Evolutionary conservation across 225 moss, liverwort and hornwort genomes (phyloP), one percentile per base, ranked within the genome.

Genomic region (Rhytidiadelphus loreus): DNA sequence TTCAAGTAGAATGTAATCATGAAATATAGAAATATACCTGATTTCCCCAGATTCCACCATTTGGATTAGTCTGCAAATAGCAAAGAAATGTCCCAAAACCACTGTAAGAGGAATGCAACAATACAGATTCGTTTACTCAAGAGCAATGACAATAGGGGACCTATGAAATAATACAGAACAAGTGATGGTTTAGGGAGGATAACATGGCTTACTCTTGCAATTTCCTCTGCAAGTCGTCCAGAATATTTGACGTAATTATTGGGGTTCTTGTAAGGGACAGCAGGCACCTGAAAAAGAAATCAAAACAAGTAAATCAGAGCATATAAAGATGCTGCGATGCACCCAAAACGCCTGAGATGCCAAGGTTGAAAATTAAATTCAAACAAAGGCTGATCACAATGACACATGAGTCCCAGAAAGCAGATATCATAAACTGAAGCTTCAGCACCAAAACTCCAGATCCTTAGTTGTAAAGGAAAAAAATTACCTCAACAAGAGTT

Each of bases 211-310:
- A 94, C 94, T 90, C 93, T 95, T 70, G 97, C 96, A 91, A 97
- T 88, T 77, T 92, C 90, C 86, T 95, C 96, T 30, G 98, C 98
- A 89, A 98, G 93, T 62, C 95, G 91, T 88, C 98, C 96, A 87
- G 98, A 98, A 86, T 97, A 98, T 90, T 94, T 97, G 30, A 97
- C 95, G 81, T 97, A 97, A 78, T 98, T 98, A 85, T 98, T 97
- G 29, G 97, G 97, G 79, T 98, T 97, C 92, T 97, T 98, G 90
- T 98, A 98, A 32, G 98, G 98, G 29, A 97, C 98, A 41, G 96
- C 98, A 70, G 96, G 97, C 74, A 97, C 98, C 96, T 95, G 70
- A 85, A 87, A 83, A 52, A 83, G 41, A 12, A 81, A 68, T 76
- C 16, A 85, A 77, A 64, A 85, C n/a, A 80, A 46, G 50, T 33